Evolutionary conservation across 345 rosid species (phyloP).

Genomic region (Eucalyptus microcorys): DNA sequence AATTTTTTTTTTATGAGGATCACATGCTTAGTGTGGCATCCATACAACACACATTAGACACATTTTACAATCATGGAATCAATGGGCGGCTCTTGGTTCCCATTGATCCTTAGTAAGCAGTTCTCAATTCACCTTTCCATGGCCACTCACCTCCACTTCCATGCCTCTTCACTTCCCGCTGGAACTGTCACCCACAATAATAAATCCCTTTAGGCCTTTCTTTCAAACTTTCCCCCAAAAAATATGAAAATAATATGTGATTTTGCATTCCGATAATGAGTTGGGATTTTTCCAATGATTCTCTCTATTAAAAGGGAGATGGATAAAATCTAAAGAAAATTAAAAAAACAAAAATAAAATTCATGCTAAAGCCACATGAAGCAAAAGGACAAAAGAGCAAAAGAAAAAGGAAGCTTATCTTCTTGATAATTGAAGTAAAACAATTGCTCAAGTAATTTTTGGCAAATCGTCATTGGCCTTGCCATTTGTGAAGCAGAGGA

Average conservation of each 20-base stretch:
- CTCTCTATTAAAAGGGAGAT: neutral
- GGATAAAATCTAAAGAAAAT: neutral
- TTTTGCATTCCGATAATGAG: neutral
- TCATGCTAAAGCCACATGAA: neutral
- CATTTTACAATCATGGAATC: too few relatives aligned
- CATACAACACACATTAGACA: neutral
- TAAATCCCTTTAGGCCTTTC: neutral
- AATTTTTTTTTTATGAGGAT: too few relatives aligned
- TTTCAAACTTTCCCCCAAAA: neutral
- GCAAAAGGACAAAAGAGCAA: neutral
- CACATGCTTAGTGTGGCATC: neutral
- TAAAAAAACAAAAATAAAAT: neutral
- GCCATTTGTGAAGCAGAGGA: neutral
- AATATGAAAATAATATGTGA: neutral
- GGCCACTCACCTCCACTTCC: neutral
- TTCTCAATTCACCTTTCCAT: too few relatives aligned
- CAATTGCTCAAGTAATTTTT: neutral
- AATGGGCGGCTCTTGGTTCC: rapidly evolving
- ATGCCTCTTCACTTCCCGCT: neutral
- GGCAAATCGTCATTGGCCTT: neutral
- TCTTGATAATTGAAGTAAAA: neutral
- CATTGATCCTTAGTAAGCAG: too few relatives aligned
- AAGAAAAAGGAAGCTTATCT: neutral
- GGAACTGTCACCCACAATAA: neutral
- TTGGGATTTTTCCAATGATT: neutral